Base-by-base conservation (phyloP, 2,329 filamentous ascomycete species). In the Trichoderma endophyticum region DNA sequence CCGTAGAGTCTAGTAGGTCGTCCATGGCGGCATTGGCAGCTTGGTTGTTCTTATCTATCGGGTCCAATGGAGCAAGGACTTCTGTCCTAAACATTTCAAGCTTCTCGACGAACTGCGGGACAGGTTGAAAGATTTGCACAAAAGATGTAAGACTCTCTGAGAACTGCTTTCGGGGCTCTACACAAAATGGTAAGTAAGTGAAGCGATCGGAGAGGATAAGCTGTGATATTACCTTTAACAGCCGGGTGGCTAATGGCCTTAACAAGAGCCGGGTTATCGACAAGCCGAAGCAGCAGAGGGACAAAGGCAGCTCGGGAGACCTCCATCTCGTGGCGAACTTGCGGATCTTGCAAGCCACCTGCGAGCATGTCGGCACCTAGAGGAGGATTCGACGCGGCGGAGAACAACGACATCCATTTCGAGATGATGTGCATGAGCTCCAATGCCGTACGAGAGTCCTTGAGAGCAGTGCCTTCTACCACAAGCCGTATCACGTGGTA, bases 401-500 rank as follows among this genome's bases (percentile, higher is more conserved):
- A 84, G 74, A 90, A 89, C 21, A 90, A 78, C 1, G 83, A 78
- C 86, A 91, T 90, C 88, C 89, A 91, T 74, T 83, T 83, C 24
- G 86, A 86, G 71, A 89, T 83, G 57, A 86, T 79, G 68, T 81
- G 81, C 28, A 86, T 83, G 48, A 89, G 79, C 24, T 85, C 82
- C 9, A 89, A 75, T 0, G 86, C 87, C n/a, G 87, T 84, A 32
- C 83, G 79, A 18, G 80, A 77, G 28, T 82, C 83, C 71, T 79
- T 81, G 62, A 89, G 86, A 1, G 83, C 85, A 1, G 78, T 80
- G 0, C 85, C 87, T 62, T 87, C 83, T 1, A 86, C 92, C 65
- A 98, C 94, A 0, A 91, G 92, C 82, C 97, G 97, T 3, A 94
- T 93, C 65, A 99, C 94, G 4, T 95, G 91, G 81, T 97, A 97